Conservation (phyloP, 176 grass and related monocot species). For the Ensete ventricosum region DNA sequence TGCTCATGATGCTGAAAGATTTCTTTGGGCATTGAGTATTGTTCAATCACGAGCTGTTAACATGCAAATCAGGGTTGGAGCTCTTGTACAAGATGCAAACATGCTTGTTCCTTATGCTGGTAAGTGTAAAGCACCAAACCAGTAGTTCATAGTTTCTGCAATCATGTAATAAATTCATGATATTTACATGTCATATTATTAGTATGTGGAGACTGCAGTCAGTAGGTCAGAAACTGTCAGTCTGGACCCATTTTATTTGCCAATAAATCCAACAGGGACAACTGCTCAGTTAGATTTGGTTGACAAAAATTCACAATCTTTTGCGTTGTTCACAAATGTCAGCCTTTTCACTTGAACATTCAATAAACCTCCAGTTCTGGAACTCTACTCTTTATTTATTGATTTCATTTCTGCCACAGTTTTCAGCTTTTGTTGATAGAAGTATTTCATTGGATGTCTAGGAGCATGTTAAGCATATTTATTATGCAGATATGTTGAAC, state of each 20-base stretch:
- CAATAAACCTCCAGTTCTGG: background rate
- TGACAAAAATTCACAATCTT: too few relatives aligned
- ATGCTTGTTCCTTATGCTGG: slow-evolving; percentile 85
- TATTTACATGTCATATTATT: background rate
- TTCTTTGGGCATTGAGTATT: slow-evolving; percentile 90
- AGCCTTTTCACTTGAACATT: background rate
- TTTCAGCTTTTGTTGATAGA: background rate
- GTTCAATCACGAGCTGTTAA: slow-evolving; percentile 59
- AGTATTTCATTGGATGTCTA: background rate
- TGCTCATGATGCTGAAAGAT: slow-evolving; percentile 72
- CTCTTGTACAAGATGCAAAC: slow-evolving; percentile 80
- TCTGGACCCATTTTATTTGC: too few relatives aligned
- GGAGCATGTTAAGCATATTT: background rate
- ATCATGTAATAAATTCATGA: background rate
- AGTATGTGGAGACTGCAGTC: background rate
- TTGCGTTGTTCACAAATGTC: too few relatives aligned
- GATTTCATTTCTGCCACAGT: background rate
- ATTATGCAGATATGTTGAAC: slow-evolving; percentile 89
- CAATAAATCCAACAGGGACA: too few relatives aligned
- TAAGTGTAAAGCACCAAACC: slow-evolving; percentile 17
- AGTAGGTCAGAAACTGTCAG: background rate
- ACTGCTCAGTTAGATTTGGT: too few relatives aligned
- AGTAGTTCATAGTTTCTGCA: background rate
- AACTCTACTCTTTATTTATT: background rate
- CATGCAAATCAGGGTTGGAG: slow-evolving; percentile 76